Evolutionary conservation across 768 basidiomycete genomes (phyloP).

Genomic region (Exsudoporus frostii): DNA sequence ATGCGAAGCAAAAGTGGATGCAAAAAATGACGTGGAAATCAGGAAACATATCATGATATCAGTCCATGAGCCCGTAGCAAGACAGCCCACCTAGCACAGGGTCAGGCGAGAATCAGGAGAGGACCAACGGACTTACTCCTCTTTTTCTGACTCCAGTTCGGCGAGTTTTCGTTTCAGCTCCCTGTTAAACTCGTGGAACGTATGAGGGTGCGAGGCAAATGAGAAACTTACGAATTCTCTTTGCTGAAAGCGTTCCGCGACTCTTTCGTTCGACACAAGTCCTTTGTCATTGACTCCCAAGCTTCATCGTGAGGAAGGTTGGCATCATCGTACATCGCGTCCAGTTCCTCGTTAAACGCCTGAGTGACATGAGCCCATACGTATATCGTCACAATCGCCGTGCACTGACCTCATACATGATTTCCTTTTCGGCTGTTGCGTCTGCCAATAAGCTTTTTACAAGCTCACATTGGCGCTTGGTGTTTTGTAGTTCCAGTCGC

Average conservation of each 20-base stretch:
- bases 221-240: conserved; percentile 72
- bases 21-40: conserved; percentile 21
- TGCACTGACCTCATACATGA: conserved; percentile 79
- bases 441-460: conserved; percentile 76
- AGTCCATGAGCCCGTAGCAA: conserved; percentile 50
- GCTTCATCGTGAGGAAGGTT: conserved; percentile 82
- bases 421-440: conserved; percentile 82
- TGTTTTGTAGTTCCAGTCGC: conserved; percentile 61
- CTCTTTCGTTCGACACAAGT: conserved; percentile 74
- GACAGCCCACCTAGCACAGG: conserved; percentile 55
- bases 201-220: not conserved
- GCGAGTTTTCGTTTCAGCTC: conserved; percentile 66
- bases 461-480: conserved; percentile 72
- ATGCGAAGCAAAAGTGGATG: conserved; percentile 16
- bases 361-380: conserved; percentile 28
- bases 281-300: conserved; percentile 71
- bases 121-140: conserved; percentile 57
- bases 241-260: conserved; percentile 65
- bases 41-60: conserved; percentile 33
- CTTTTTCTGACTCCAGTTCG: conserved; percentile 70
- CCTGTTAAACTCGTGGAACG: conserved; percentile 35
- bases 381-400: not conserved
- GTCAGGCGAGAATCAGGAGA: conserved; percentile 8
- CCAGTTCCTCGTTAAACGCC: conserved; percentile 94
- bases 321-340: conserved; percentile 84